These are phyloP conservation scores for Ettlia oleoabundans DNA, from an alignment of 139 green algal species.

Conservation along the genomic window DNA sequence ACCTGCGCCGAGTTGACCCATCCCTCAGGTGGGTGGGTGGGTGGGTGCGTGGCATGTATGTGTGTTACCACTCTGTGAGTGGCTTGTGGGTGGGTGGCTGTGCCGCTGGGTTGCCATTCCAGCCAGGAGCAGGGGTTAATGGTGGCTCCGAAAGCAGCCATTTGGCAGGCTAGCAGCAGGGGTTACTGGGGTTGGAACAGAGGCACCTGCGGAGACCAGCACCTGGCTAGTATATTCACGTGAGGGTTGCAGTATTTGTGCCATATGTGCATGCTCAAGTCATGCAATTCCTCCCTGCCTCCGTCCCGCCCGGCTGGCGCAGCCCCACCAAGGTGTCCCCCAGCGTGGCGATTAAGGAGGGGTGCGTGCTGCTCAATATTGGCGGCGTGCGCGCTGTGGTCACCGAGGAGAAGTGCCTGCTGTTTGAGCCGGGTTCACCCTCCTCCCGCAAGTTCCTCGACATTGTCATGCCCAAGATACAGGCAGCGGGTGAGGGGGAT, in stretches of 20 bases:
- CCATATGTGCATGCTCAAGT: not conserved
- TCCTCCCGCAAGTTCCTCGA: constrained; percentile 82
- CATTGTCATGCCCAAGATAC: constrained; percentile 71
- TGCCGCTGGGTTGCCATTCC: no score
- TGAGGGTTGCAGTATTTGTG: no score
- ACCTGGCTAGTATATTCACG: no score
- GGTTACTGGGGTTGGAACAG: no score
- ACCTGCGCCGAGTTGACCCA: constrained; percentile 92
- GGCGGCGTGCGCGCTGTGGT: constrained; percentile 75
- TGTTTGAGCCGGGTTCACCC: constrained; percentile 83
- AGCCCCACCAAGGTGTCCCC: constrained; percentile 76
- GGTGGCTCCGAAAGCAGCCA: no score
- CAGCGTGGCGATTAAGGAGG: constrained; percentile 87
- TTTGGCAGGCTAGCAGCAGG: no score
- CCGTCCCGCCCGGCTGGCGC: not conserved
- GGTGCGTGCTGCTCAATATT: constrained; percentile 89
- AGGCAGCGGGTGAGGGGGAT: constrained; percentile 29
- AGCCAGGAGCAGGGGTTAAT: no score
- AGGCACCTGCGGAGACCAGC: no score
- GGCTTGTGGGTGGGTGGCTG: no score
- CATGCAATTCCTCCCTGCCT: not conserved
- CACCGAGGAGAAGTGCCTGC: constrained; percentile 78
- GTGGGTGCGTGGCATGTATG: not conserved
- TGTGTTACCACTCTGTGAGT: no score
- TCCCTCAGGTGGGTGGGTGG: constrained; percentile 51